Percentiles rank a stretch among this genome's conserved stretches.
Evolutionary conservation across 371 early-diverging fungal species (phyloP).

Genomic region (Smittium culicis): DNA sequence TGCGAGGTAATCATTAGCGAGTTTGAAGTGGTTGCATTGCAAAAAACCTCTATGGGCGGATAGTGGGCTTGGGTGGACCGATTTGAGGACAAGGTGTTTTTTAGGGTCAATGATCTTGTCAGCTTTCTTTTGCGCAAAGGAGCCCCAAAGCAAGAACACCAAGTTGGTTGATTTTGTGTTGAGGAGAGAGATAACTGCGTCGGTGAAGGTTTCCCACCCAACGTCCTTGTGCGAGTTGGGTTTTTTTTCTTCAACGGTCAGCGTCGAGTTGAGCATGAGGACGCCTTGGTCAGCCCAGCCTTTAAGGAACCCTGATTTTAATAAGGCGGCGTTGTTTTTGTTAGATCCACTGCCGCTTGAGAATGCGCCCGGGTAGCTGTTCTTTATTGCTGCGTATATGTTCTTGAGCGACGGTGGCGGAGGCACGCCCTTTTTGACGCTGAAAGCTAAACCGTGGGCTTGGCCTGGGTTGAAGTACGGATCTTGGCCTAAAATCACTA

Average conservation of each 20-base stretch:
- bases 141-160: constrained; percentile 98
- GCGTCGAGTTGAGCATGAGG: constrained; percentile 79
- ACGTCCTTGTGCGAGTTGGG: constrained; percentile 76
- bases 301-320: constrained; percentile 58
- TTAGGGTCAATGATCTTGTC: constrained; percentile 29
- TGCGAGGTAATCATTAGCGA: constrained; percentile 84
- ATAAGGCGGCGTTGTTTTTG: too few species aligned
- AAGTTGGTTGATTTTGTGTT: constrained; percentile 45
- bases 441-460: constrained; percentile 85
- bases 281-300: constrained; percentile 90
- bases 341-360: constrained; percentile 22
- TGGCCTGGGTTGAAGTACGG: constrained; percentile 90
- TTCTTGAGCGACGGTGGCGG: constrained; percentile 86
- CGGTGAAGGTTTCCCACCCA: constrained; percentile 90
- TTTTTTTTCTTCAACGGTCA: constrained; percentile 76
- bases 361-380: constrained; percentile 45
- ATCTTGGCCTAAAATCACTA: constrained; percentile 92
- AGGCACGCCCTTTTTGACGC: constrained; percentile 59
- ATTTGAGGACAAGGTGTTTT: constrained; percentile 71
- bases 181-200: constrained; percentile 63
- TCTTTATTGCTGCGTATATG: constrained; percentile 74
- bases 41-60: constrained; percentile 83
- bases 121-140: constrained; percentile 20
- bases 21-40: constrained; percentile 74
- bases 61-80: constrained; percentile 92